Evolutionary conservation across 192 early-diverging fungal genomes (phyloP), one percentile per base, ranked within the genome.

Genomic region (Lunasporangiospora selenospora): DNA sequence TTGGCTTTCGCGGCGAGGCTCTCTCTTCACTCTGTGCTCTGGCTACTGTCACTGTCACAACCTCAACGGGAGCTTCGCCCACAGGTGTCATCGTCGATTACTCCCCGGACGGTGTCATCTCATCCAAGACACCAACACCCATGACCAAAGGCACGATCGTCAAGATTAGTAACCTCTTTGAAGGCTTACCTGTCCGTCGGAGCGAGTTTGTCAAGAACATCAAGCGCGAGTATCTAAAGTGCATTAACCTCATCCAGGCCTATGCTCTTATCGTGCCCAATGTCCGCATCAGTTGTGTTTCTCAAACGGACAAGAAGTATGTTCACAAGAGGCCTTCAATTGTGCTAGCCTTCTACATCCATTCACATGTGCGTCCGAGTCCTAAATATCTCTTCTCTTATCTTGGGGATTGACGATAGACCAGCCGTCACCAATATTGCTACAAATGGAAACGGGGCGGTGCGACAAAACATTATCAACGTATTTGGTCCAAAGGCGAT

Each of bases 1-100:
- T 96, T 84, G 97, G 97, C 4, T 99, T 99, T 66, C 81, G 91
- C 29, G 95, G 94, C 0, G 96, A 99, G 47, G 98, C 98, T 4
- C 79, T 99, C 4, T 92, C 89, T 55, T 95, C 96, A 0, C 67
- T 99, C 0, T 95, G 94, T 52, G 88, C 92, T 2, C 58, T 94
- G n/a, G 76, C 85, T 11, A 77, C 80, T 27, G 62, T 95, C 2
- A 76, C 83, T 0, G 82, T 95, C 0, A 85, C 84, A 6, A 95
- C 93, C 3, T 81, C 82, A 6, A 92, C 92, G 15, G 76, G 81
- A 19, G 73, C 79, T 15, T 58, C 61, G 1, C 87, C 87, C 3
- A 61, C 76, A 11, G 98, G 91, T 6, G 54, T 77, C 13, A 73
- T 86, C 31, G 83, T 97, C 4, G 85, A 88, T 53, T 96, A 88